These are phyloP conservation scores for Trypanosoma cruzi DNA, from an alignment of 208 protist genomes.

Conservation along the genomic window DNA sequence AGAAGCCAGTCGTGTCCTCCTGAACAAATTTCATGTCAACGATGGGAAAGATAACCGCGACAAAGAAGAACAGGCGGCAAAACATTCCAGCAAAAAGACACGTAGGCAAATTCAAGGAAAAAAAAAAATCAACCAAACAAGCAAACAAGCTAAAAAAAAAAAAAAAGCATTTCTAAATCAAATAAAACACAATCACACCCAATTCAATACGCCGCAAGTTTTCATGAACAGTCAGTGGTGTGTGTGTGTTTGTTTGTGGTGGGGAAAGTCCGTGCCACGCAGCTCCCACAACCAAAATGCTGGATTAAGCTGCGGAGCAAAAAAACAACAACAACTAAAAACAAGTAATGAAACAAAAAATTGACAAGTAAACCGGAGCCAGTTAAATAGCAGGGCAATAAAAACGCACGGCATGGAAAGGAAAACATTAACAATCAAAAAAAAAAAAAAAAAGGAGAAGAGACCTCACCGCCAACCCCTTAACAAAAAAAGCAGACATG, in stretches of 20 bases:
- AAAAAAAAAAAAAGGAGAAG: too few relatives aligned
- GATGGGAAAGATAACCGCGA: too few relatives aligned
- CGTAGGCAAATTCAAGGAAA: not conserved
- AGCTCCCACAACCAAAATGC: not conserved
- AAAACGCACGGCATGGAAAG: too few relatives aligned
- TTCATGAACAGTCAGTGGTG: not conserved
- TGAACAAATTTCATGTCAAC: too few relatives aligned
- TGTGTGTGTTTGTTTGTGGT: too few relatives aligned
- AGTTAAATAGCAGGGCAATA: not conserved
- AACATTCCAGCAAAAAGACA: not conserved
- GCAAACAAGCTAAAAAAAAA: not conserved
- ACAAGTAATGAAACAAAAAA: too few relatives aligned
- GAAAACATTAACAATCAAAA: too few relatives aligned
- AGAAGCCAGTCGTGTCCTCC: too few relatives aligned
- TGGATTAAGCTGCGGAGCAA: not conserved
- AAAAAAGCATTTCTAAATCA: not conserved
- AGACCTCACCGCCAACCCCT: too few relatives aligned
- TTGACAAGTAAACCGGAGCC: not conserved
- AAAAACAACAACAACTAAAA: too few relatives aligned
- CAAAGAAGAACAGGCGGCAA: too few relatives aligned
- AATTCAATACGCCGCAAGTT: not conserved
- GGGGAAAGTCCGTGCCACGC: not conserved
- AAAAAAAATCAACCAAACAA: not conserved
- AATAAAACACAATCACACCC: slow-evolving; percentile 6
- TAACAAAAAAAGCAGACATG: too few relatives aligned